Conservation (phyloP, 371 early-diverging fungal species). For the Circinella umbellata region DNA sequence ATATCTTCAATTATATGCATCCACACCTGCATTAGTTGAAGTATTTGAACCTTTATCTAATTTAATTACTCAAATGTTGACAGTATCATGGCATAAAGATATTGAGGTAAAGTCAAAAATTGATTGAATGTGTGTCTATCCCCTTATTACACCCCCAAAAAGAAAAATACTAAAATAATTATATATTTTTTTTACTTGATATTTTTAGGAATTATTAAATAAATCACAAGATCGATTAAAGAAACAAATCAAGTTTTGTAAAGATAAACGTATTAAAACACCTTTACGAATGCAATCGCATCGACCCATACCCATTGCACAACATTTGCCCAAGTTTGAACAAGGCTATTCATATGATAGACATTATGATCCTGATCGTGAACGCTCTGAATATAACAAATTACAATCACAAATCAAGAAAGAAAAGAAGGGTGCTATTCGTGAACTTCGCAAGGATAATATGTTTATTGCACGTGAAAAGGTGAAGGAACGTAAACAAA, state of each 20-base stretch:
- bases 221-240: slow-evolving; percentile 48
- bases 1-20: slow-evolving; percentile 60
- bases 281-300: slow-evolving; percentile 87
- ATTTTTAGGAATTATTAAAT: slow-evolving; percentile 23
- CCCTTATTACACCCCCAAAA: no score
- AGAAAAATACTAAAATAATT: no score
- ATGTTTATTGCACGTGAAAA: slow-evolving; percentile 84
- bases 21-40: slow-evolving; percentile 65
- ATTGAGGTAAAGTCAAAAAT: slow-evolving; percentile 30
- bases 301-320: slow-evolving; percentile 87
- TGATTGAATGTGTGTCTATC: not conserved
- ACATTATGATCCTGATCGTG: slow-evolving; percentile 82
- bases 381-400: slow-evolving; percentile 76
- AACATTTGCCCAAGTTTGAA: slow-evolving; percentile 91
- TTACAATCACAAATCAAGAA: slow-evolving; percentile 81
- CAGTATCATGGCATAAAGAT: slow-evolving; percentile 34
- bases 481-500: slow-evolving; percentile 69
- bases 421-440: slow-evolving; percentile 91
- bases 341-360: slow-evolving; percentile 82
- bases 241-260: slow-evolving; percentile 60
- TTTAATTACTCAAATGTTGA: slow-evolving; percentile 36
- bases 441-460: slow-evolving; percentile 94
- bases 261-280: slow-evolving; percentile 57
- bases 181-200: no score
- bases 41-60: slow-evolving; percentile 56